Evolutionary conservation across 176 grass and related monocot genomes (phyloP), one percentile per base, ranked within the genome.

Genomic region (Rhynchospora pubera): DNA sequence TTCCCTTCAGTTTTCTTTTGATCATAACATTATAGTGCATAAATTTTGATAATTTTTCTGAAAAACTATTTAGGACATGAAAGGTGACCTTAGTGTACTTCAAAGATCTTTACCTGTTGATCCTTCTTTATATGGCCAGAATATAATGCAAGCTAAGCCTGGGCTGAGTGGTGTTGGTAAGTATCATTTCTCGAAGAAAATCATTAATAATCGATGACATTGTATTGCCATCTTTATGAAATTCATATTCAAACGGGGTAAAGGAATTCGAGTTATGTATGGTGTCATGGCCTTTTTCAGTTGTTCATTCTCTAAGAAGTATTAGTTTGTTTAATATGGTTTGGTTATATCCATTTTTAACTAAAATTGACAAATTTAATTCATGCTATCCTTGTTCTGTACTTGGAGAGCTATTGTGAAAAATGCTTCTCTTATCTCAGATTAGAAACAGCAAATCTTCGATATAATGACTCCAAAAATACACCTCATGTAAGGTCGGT

Each of bases 111-210:
- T 93, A 88, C 87, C 91, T 56, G 81, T 79, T 16, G 92, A 98
- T 80, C 87, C 89, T 56, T 85, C 95, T 80, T 84, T 94, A 30
- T 94, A 94, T 34, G 76, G 84, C 50, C 78, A 90, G 55, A 85
- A 87, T 15, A 90, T 91, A 85, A 88, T 90, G 84, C 92, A 94
- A 63, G 65, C 90, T 62, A 98, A 98, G 88, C 77, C 92, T 87
- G 89, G 87, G 76, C 83, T 90, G 63, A 79, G 83, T 71, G 59
- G 87, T 59, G 28, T 89, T 62, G 95, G 95, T 98, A 88, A 82
- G 95, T 83, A 82, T 85, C 46, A 65, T 61, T 45, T 77, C 18
- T 7, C 13, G 16, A 72, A 24, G 42, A 65, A 67, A 83, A 46
- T 63, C 34, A 45, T 26, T 84, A 3, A 22, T 51, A 32, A 75